Evolutionary conservation across 345 rosid species (phyloP), one percentile per base, ranked within the genome.

Genomic region (Passiflora organensis): DNA sequence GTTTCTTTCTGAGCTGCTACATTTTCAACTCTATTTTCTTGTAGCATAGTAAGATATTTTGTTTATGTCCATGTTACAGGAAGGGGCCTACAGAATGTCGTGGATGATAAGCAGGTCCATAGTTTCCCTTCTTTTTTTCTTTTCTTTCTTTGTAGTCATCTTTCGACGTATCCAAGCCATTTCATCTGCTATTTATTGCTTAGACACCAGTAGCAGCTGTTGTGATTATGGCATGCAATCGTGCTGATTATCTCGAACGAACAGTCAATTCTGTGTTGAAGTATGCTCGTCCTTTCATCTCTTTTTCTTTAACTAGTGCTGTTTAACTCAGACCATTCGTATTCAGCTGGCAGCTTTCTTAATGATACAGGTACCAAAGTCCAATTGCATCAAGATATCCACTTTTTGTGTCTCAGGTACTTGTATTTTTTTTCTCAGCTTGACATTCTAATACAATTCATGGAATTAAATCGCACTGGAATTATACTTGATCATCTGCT

Each of bases 171-270:
- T 51, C 61, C 36, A 54, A 37, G 66, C 53, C 43, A 32, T 63
- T 52, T 70, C 59, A 13, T 71, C 2, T 66, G 63, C 55, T 45
- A 64, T 72, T 59, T 21, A 12, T 24, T 58, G 3, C 5, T 28
- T 72, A 89, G 97, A 72, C 37, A 51, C 91, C 91, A 2, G 71
- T 89, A 44, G 97, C 99, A 43, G 99, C 99, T 43, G 84, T 93
- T 55, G 97, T 93, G 57, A 77, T 89, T 69, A 93, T 93, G 99
- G 99, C 99, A 2, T 93, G 99, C 85, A 93, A 83, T 63, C 96
- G 96, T 47, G 95, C 97, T 45, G 97, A 93, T 78, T 93, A 93
- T 82, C 74, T 93, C 54, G 90, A 85, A 65, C 75, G 95, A 78
- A 93, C 99, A 36, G 54, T 93, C 43, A 58, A 74, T 13, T 93